These are phyloP conservation scores for Mycena capillaripes DNA, from an alignment of 768 basidiomycete genomes.

Conservation along the genomic window DNA sequence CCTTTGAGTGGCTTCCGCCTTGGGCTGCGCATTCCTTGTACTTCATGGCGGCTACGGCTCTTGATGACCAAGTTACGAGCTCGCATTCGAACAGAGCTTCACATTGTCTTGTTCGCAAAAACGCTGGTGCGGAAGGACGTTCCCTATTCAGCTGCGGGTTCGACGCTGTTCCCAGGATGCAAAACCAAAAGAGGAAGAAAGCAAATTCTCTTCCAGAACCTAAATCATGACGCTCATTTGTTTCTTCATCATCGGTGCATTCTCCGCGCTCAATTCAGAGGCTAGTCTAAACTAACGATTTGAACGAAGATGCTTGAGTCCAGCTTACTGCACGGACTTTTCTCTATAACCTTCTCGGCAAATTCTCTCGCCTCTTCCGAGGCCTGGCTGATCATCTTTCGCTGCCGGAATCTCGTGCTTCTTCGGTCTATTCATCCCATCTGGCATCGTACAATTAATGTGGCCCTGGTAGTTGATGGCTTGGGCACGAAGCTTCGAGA, in stretches of 20 bases:
- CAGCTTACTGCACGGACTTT: slow-evolving; percentile 85
- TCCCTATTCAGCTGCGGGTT: slow-evolving; percentile 55
- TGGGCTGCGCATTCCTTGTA: no score
- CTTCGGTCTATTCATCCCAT: neutral
- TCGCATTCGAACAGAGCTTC: slow-evolving; percentile 70
- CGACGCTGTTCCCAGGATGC: slow-evolving; percentile 22
- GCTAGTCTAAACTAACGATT: slow-evolving; percentile 87
- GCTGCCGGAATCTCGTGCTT: no score
- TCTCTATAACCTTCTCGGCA: slow-evolving; percentile 79
- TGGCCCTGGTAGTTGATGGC: slow-evolving; percentile 72
- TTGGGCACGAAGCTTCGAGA: slow-evolving; percentile 78
- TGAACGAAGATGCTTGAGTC: slow-evolving; percentile 84
- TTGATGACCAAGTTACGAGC: slow-evolving; percentile 68
- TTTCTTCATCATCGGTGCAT: neutral
- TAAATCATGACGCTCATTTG: slow-evolving; percentile 92
- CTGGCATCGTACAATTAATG: no score
- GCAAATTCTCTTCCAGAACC: slow-evolving; percentile 74
- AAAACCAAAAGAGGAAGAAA: slow-evolving; percentile 50
- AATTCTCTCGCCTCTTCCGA: neutral
- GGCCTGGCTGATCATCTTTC: no score
- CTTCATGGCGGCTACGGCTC: slow-evolving; percentile 51
- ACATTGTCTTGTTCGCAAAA: slow-evolving; percentile 76
- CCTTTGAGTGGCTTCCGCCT: slow-evolving; percentile 51
- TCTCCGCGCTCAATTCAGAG: no score
- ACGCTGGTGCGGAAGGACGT: slow-evolving; percentile 79